Evolutionary conservation across 371 early-diverging fungal genomes (phyloP), one percentile per base, ranked within the genome.

Genomic region (Cladochytrium tenue): DNA sequence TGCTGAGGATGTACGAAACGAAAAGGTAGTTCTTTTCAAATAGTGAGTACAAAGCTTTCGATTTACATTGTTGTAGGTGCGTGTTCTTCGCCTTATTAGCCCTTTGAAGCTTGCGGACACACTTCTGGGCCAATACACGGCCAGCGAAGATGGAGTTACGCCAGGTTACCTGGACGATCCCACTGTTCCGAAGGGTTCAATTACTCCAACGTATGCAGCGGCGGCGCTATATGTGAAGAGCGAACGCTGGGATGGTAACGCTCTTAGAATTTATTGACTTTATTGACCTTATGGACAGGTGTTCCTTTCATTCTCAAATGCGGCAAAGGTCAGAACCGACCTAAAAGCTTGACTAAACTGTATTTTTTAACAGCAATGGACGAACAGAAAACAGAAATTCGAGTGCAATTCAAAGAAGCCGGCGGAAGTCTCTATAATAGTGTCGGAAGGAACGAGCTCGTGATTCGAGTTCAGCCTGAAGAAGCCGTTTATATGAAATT

Each of bases 401-500:
- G 98, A 56, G 88, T 98, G 63, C 98, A 98, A 73, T 98, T 96
- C 87, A 85, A 84, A 67, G 92, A 95, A 63, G 91, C 93, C 20
- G 83, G 92, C 2, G 93, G 92, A 28, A 82, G 82, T 62, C 76
- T 93, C 56, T 93, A 92, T 75, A 81, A 80, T 15, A 81, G 81
- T 51, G 70, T 89, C 53, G 82, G 90, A 13, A 90, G 98, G 61
- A 97, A 98, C 75, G 98, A 98, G 74, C 85, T 97, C 28, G 96
- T 98, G 23, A 88, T 97, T 65, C 92, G 96, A 32, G 90, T 98
- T 7, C 96, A 97, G 60, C 98, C 98, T 5, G 83, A 89, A 36
- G 96, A 97, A 77, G 93, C 96, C 1, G 90, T 98, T n/a, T 97
- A 98, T 76, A 88, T 97, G 82, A 97, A 97, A 78, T 88, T 96